Base-by-base conservation (phyloP, 192 early-diverging fungal species). In the Linnemannia hyalina region DNA sequence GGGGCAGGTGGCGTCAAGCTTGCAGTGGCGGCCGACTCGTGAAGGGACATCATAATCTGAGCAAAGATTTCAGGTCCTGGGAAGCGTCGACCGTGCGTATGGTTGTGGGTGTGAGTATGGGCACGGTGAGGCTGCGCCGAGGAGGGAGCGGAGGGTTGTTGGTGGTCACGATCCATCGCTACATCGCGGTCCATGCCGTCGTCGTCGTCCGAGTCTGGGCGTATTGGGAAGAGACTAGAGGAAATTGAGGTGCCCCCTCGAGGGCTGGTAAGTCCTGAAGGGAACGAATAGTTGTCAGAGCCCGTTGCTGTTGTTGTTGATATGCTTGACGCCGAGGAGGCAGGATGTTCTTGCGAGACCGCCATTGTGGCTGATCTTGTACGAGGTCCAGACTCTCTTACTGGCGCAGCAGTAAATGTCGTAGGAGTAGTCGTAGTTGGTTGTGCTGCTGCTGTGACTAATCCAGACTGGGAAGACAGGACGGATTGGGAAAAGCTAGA, bases 241-340 rank as follows among this genome's bases (percentile, higher is more conserved):
- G 83, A 85, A 41, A 80, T 85, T 11, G 78, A 85, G 22, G 83
- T 85, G 15, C 78, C 77, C n/a, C 75, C 76, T 38, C 77, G 77
- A 71, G 83, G 70, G 32, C 76, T 85, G n/a, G 74, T 68, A 22
- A 80, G 44, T n/a, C 77, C 68, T 15, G 52, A 29, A 63, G 40
- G 72, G 4, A 76, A 23, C 15, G 75, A 82, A 23, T 46, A 6
- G 46, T 70, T 65, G 32, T 82, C 75, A 26, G 81, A 77, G 46
- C 44, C 55, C 11, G 57, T 15, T 35, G 35, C 46, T 22, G 49
- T 65, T n/a, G 63, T 70, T 9, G 69, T n/a, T 35, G 35, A 23
- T 13, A n/a, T 49, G 52, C 60, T 69, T 1, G 74, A 73, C 68
- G 40, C 55, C 26, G 78, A 60, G 22, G 78, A 80, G 23, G 29